Conservation (phyloP, 2,329 filamentous ascomycete genomes). For the Colletotrichum ledebouriae region DNA sequence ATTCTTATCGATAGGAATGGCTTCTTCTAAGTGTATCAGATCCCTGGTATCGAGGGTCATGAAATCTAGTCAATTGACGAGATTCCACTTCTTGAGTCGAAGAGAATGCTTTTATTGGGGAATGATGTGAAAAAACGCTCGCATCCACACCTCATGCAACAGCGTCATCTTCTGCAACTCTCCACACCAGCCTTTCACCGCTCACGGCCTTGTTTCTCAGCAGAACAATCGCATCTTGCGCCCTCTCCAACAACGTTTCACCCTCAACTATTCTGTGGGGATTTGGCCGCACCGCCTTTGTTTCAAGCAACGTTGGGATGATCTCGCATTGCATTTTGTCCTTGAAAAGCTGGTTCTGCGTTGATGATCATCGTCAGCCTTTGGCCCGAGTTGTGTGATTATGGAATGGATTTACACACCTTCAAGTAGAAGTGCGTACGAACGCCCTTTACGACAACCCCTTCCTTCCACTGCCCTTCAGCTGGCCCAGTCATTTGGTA, state of each 20-base stretch:
- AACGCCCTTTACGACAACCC: constrained; percentile 66
- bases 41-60: too few relatives aligned
- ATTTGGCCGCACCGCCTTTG: constrained; percentile 57
- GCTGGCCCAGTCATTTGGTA: constrained; percentile 67
- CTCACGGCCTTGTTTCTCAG: constrained; percentile 55
- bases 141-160: constrained; percentile 1
- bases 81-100: too few relatives aligned
- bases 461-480: constrained; percentile 62
- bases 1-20: too few relatives aligned
- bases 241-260: constrained; percentile 53
- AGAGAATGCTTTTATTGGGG: too few relatives aligned
- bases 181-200: constrained; percentile 58
- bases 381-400: too few relatives aligned
- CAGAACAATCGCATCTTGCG: constrained; percentile 53
- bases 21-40: too few relatives aligned
- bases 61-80: too few relatives aligned
- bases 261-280: constrained; percentile 58
- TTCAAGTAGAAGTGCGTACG: constrained; percentile 67
- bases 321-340: constrained; percentile 68
- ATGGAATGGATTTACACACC: constrained; percentile 50
- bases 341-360: constrained; percentile 67
- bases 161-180: constrained; percentile 38
- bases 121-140: too few relatives aligned
- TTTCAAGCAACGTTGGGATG: constrained; percentile 61
- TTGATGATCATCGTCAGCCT: too few relatives aligned